Conservation (phyloP, 352 stramenopile genomes). For the Globisporangium sylvaticum region DNA sequence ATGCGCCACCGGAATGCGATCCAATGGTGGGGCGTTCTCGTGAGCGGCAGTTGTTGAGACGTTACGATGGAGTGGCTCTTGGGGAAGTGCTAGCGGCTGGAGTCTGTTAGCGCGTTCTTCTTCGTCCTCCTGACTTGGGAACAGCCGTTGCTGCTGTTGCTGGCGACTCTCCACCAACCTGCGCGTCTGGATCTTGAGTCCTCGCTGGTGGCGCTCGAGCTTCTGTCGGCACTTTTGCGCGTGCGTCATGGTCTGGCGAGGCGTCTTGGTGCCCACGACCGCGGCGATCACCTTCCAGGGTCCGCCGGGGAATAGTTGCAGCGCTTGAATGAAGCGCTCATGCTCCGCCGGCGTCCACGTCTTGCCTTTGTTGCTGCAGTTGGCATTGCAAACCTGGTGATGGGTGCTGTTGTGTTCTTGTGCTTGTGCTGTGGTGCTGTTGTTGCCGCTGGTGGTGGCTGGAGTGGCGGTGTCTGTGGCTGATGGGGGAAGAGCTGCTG, state of each 20-base stretch:
- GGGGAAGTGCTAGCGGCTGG: background rate
- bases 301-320: slow-evolving; percentile 26
- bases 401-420: slow-evolving; percentile 1
- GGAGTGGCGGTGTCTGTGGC: background rate
- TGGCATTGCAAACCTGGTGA: background rate
- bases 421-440: background rate
- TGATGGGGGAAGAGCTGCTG: background rate
- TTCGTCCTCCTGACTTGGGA: background rate
- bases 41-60: background rate
- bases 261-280: slow-evolving; percentile 23
- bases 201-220: slow-evolving; percentile 50
- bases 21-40: background rate
- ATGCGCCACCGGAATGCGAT: background rate
- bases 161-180: background rate
- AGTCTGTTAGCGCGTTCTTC: background rate
- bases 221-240: slow-evolving; percentile 83
- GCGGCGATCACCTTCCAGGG: slow-evolving; percentile 39
- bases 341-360: slow-evolving; percentile 31
- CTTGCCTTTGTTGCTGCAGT: slow-evolving; percentile 20
- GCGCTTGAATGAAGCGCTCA: slow-evolving; percentile 25
- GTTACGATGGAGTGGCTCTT: background rate
- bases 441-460: background rate
- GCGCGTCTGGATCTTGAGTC: slow-evolving; percentile 12
- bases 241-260: slow-evolving; percentile 62
- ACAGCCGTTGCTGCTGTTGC: background rate